Evolutionary conservation across 306 rosid species (phyloP), one percentile per base, ranked within the genome.

Genomic region (Cyclanthera cordifolia): DNA sequence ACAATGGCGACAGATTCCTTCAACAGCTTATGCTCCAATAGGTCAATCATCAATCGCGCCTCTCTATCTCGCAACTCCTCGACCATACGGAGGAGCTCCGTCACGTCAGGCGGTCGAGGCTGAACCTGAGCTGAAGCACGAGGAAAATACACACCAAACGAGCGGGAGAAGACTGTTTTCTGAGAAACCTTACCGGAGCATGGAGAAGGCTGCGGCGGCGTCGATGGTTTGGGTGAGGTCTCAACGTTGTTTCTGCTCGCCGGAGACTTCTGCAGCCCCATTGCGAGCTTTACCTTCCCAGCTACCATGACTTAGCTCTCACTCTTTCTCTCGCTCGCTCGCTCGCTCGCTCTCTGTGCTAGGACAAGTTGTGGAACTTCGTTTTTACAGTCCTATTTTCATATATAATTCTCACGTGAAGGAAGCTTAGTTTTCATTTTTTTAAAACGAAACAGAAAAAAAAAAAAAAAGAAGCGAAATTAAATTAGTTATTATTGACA

Each of bases 81-180:
- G 0, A 94, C 96, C 0, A 85, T 49, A 1, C 91, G 93, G 69
- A 90, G 83, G 6, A 94, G 95, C 81, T 90, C 99, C 25, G 90
- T 50, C 20, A 87, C 91, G 84, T 94, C 99, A 0, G 96, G 99
- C 0, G 97, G 97, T 5, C 77, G 77, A 2, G 99, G 99, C 82
- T 94, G 99, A 1, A 94, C 99, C 88, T 94, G 99, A 13, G 97
- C 87, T 5, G 96, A 88, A 48, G 97, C 79, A 72, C 99, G 97
- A 0, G 99, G 99, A 69, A 94, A 94, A 79, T 90, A 90, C 1
- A 72, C 87, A 11, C 95, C 98, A 53, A 92, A 87, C 4, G 97
- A 80, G 45, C 97, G 93, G 0, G 96, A 79, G 89, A 94, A 86
- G n/a, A 83, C 79, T 14, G 91, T 72, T 69, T 90, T 94, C 79